These are phyloP conservation scores for Pochonia chlamydosporia DNA, from an alignment of 2,329 filamentous ascomycete genomes.

Conservation along the genomic window DNA sequence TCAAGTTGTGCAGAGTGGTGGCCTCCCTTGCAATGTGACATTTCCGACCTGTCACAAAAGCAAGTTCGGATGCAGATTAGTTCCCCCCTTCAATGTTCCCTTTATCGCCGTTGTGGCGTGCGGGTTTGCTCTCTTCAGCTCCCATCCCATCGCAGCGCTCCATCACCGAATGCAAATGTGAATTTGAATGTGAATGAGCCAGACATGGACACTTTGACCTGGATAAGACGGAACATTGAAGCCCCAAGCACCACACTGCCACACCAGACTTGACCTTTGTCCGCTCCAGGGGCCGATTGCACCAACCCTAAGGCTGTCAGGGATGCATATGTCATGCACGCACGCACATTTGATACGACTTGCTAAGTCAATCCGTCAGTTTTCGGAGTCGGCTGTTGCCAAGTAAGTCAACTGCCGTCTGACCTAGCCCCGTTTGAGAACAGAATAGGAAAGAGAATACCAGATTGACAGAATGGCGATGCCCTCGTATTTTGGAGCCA, in stretches of 20 bases:
- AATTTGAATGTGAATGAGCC: no score
- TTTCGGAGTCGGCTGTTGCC: neutral
- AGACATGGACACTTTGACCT: no score
- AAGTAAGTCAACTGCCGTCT: neutral
- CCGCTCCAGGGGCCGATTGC: no score
- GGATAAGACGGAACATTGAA: no score
- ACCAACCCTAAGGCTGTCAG: neutral
- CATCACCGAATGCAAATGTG: no score
- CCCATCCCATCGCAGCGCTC: no score
- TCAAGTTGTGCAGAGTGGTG: neutral
- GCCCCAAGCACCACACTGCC: no score
- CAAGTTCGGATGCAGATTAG: conserved; percentile 1
- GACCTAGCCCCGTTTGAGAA: neutral
- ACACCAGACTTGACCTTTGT: no score
- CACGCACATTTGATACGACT: neutral
- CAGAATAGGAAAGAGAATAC: neutral
- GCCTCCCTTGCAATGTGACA: neutral
- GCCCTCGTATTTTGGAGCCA: neutral
- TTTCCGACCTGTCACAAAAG: conserved; percentile 7
- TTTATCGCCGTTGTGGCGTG: neutral
- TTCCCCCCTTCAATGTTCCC: neutral
- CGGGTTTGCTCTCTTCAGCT: neutral
- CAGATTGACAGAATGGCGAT: neutral
- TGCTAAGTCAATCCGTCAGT: neutral
- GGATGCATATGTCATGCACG: conserved; percentile 1